phyloP scores from a whole-genome alignment of 2,329 filamentous ascomycete genomes.

The Arthrobotrys pseudoclavata region DNA sequence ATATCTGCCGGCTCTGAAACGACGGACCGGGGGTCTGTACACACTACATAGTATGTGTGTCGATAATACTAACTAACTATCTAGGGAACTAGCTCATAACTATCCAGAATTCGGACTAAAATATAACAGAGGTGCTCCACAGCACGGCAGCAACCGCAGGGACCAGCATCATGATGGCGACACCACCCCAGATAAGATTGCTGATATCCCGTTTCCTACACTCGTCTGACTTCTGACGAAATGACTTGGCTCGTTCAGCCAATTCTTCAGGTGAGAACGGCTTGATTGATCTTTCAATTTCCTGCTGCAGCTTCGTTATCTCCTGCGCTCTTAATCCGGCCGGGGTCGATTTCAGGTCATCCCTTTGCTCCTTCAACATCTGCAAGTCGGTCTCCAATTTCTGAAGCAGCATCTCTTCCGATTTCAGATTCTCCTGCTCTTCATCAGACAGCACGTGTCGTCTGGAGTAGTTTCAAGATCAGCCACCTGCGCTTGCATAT shows the following conservation, averaged over 20 bases:
- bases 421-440: conserved; percentile 51
- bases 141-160: conserved; percentile 50
- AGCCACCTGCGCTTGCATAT: conserved; percentile 60
- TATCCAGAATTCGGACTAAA: conserved; percentile 10
- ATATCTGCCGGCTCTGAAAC: conserved; percentile 20
- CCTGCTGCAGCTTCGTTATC: conserved; percentile 51
- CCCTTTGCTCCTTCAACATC: conserved; percentile 44
- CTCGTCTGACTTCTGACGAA: conserved; percentile 25
- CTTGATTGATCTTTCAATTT: conserved; percentile 43
- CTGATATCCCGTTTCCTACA: conserved; percentile 14
- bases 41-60: background rate
- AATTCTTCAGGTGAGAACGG: conserved; percentile 39
- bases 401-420: conserved; percentile 43
- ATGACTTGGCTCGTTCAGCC: conserved; percentile 35
- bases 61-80: background rate
- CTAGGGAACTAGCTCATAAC: background rate
- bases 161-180: conserved; percentile 56
- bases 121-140: conserved; percentile 37
- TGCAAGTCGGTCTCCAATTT: conserved; percentile 44
- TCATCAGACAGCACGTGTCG: conserved; percentile 52
- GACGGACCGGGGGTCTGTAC: background rate
- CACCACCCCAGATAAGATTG: conserved; percentile 38
- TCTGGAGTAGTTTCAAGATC: conserved; percentile 52
- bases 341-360: conserved; percentile 32
- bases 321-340: conserved; percentile 51